Percentiles rank a stretch among this genome's conserved stretches.
phyloP scores from a whole-genome alignment of 106 monocot genomes.

The Phalaenopsis equestris region DNA sequence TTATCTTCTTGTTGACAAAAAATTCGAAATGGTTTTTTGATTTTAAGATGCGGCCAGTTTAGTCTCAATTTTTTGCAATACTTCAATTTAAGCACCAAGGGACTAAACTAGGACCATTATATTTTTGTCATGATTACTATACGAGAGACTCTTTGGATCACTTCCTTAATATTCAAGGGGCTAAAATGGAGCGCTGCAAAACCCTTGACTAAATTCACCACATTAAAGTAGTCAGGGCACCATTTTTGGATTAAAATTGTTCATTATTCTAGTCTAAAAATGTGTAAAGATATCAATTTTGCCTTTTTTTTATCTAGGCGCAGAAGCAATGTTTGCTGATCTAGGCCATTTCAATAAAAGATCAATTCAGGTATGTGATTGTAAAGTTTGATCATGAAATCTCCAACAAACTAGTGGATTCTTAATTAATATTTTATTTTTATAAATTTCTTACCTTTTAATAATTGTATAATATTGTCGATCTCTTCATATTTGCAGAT shows the following conservation, averaged over 20 bases:
- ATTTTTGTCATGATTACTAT: no score
- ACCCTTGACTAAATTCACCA: no score
- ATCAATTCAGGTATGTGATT: constrained; percentile 57
- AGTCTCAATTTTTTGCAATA: no score
- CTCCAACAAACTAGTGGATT: neutral
- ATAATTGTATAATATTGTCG: neutral
- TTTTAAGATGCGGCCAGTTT: no score
- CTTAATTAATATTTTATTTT: neutral
- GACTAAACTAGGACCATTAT: no score
- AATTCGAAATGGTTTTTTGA: no score
- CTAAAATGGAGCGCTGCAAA: no score
- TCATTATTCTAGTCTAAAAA: neutral
- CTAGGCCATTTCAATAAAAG: constrained; percentile 86
- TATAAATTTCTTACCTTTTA: neutral
- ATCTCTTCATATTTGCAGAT: constrained; percentile 36
- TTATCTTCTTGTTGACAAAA: neutral
- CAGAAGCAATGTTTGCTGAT: constrained; percentile 92
- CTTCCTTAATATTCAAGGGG: no score
- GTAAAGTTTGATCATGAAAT: neutral
- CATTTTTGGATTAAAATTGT: no score
- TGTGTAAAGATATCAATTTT: neutral
- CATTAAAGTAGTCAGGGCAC: no score
- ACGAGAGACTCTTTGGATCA: no score
- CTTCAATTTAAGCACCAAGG: no score
- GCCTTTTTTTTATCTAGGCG: constrained; percentile 27